phyloP scores from a whole-genome alignment of 1,284 basidiomycete species.

The Mycena sp. region DNA sequence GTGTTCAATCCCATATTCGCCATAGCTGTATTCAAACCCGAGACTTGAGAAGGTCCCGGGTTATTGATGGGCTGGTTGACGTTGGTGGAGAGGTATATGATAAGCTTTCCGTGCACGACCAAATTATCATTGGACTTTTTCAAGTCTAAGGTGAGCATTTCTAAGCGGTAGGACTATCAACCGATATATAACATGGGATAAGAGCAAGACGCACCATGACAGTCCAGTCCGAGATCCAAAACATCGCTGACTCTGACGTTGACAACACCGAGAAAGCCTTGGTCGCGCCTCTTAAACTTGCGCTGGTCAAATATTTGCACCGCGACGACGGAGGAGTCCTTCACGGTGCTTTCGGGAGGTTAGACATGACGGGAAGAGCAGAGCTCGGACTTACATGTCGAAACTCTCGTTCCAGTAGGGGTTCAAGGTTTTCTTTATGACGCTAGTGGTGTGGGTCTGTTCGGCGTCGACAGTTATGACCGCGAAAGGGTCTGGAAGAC shows the following conservation, averaged over 20 bases:
- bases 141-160: conserved; percentile 90
- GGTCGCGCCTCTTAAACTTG: conserved; percentile 96
- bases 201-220: conserved; percentile 76
- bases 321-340: conserved; percentile 90
- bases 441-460: conserved; percentile 92
- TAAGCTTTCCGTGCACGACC: conserved; percentile 90
- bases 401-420: conserved; percentile 96
- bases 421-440: conserved; percentile 91
- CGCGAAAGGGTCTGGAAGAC: conserved; percentile 93
- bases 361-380: background rate
- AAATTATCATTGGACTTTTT: conserved; percentile 92
- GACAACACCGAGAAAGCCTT: conserved; percentile 94
- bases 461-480: conserved; percentile 95
- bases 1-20: conserved; percentile 66
- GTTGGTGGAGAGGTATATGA: conserved; percentile 91
- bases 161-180: conserved; percentile 49
- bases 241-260: conserved; percentile 91
- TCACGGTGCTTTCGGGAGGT: conserved; percentile 71
- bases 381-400: conserved; percentile 68
- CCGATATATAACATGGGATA: background rate
- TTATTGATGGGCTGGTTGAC: conserved; percentile 78
- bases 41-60: conserved; percentile 73
- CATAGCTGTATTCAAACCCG: conserved; percentile 61
- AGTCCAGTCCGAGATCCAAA: conserved; percentile 89
- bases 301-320: conserved; percentile 98